These are phyloP conservation scores for Pleurotus tuber-regium DNA, from an alignment of 768 basidiomycete species.

Conservation along the genomic window DNA sequence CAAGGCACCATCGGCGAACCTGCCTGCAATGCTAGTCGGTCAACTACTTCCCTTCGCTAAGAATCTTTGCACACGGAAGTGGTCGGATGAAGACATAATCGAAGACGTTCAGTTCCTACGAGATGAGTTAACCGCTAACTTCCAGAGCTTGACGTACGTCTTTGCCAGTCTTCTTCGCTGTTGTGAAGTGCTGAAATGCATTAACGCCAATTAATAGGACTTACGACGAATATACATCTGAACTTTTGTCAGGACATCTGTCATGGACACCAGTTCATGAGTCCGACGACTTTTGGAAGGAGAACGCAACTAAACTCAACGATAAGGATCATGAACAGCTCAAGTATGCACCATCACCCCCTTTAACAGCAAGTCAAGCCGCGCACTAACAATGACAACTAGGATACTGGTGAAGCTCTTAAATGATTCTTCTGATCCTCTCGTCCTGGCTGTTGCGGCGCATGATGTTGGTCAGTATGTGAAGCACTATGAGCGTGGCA, in stretches of 20 bases:
- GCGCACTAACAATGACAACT: not conserved
- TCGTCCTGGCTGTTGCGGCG: conserved; percentile 86
- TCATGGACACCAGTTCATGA: conserved; percentile 97
- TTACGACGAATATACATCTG: conserved; percentile 94
- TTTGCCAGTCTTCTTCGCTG: not conserved
- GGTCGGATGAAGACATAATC: conserved; percentile 91
- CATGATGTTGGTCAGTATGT: conserved; percentile 96
- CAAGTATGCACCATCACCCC: conserved; percentile 48
- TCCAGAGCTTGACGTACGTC: conserved; percentile 87
- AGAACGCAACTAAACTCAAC: conserved; percentile 85
- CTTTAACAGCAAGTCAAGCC: not conserved
- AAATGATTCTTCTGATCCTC: conserved; percentile 64
- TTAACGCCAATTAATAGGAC: conserved; percentile 51
- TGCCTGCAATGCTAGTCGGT: conserved; percentile 90
- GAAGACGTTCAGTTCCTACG: conserved; percentile 89
- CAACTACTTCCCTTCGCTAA: conserved; percentile 85
- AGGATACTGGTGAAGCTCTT: conserved; percentile 78
- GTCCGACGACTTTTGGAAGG: conserved; percentile 97
- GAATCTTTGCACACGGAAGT: conserved; percentile 81
- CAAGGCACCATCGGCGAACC: conserved; percentile 83
- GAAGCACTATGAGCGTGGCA: conserved; percentile 86
- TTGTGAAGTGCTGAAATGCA: not conserved
- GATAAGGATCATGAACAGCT: conserved; percentile 83
- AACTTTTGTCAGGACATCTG: conserved; percentile 84
- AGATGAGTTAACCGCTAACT: conserved; percentile 81